Conservation (phyloP, 169 alveolate species). For the Pseudocohnilembus persalinus region DNA sequence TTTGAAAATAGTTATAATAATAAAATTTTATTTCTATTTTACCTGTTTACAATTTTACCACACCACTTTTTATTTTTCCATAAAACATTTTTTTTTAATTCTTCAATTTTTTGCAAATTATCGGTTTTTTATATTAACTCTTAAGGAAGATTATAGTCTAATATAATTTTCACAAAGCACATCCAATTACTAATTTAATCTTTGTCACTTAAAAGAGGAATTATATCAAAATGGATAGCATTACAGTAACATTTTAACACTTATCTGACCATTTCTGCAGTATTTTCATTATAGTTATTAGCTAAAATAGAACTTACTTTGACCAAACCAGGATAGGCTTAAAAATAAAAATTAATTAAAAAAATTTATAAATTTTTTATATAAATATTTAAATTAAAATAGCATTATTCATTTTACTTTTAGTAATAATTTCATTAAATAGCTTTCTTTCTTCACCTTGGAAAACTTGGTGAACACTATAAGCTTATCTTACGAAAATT, state of each 20-base stretch:
- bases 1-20: no score
- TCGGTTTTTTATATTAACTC: not conserved
- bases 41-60: not conserved
- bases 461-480: not conserved
- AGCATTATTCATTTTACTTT: not conserved
- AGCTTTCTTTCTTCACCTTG: not conserved
- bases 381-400: no score
- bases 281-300: not conserved
- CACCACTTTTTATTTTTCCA: not conserved
- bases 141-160: not conserved
- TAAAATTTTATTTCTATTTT: no score
- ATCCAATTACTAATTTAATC: not conserved
- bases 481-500: not conserved
- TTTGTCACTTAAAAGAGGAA: not conserved
- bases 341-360: no score
- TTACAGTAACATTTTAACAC: not conserved
- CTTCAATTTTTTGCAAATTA: no score
- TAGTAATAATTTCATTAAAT: not conserved
- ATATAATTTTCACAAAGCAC: not conserved
- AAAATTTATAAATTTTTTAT: no score
- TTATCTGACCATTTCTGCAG: not conserved
- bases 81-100: no score
- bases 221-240: not conserved
- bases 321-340: not conserved
- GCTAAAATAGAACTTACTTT: not conserved